Percentiles rank a stretch among this genome's conserved stretches.
phyloP scores from a whole-genome alignment of 306 rosid genomes.

The Mimosa pudica region DNA sequence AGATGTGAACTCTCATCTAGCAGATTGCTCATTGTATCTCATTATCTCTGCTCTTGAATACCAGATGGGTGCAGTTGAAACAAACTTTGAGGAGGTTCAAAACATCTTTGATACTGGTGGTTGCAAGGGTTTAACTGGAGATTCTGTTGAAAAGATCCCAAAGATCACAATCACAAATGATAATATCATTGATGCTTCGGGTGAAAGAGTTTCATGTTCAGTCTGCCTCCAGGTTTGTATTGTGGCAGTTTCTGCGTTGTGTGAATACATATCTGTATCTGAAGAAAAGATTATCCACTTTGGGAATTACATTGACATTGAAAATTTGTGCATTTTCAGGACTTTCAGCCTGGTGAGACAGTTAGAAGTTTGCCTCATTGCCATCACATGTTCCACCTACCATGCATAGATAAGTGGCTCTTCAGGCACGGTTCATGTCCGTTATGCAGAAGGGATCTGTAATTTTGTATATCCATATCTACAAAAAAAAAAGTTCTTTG shows the following conservation, averaged over 20 bases:
- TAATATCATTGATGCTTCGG: slow-evolving; percentile 74
- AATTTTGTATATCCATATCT: slow-evolving; percentile 51
- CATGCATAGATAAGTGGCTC: slow-evolving; percentile 99
- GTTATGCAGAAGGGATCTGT: slow-evolving; percentile 97
- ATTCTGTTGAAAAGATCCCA: slow-evolving; percentile 84
- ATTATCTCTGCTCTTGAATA: slow-evolving; percentile 19
- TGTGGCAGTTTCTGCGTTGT: not conserved
- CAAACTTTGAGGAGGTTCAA: slow-evolving; percentile 79
- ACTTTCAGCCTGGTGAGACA: slow-evolving; percentile 90
- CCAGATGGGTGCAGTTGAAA: slow-evolving; percentile 96
- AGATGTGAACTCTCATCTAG: slow-evolving; percentile 6
- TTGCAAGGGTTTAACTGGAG: slow-evolving; percentile 82
- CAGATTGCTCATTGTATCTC: slow-evolving; percentile 40
- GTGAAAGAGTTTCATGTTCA: slow-evolving; percentile 82
- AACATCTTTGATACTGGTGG: slow-evolving; percentile 89
- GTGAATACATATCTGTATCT: not conserved
- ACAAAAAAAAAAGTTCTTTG: slow-evolving; percentile 39
- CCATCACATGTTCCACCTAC: slow-evolving; percentile 95
- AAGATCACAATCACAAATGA: slow-evolving; percentile 68
- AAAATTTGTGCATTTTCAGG: slow-evolving; percentile 55
- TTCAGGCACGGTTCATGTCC: slow-evolving; percentile 98
- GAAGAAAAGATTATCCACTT: slow-evolving; percentile 4
- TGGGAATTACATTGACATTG: slow-evolving; percentile 25
- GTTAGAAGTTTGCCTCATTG: slow-evolving; percentile 96
- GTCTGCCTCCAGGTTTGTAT: slow-evolving; percentile 92